phyloP scores from a whole-genome alignment of 169 alveolate species.

The Eimeria falciformis region DNA sequence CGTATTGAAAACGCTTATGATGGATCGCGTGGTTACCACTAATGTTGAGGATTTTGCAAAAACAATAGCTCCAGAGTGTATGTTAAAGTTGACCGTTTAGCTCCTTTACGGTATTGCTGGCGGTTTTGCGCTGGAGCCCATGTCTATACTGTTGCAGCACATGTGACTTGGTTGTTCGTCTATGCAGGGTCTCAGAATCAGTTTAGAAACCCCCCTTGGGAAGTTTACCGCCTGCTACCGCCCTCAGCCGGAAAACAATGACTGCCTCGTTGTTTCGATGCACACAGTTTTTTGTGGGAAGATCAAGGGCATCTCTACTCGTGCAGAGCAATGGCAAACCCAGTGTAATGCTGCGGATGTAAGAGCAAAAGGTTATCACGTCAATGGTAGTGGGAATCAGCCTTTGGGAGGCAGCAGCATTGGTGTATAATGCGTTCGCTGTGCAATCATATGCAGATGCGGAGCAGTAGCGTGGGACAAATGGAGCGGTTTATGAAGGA shows the following conservation, averaged over 20 bases:
- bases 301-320: slow-evolving; percentile 48
- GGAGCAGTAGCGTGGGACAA: slow-evolving; percentile 37
- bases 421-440: too few species aligned
- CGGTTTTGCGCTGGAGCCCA: too few species aligned
- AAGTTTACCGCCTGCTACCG: slow-evolving; percentile 55
- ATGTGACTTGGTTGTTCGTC: not conserved
- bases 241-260: slow-evolving; percentile 32
- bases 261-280: slow-evolving; percentile 65
- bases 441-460: slow-evolving; percentile 24
- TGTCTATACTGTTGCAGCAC: too few species aligned
- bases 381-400: too few species aligned
- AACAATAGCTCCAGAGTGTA: too few species aligned
- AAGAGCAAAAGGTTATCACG: not conserved
- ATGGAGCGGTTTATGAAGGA: slow-evolving; percentile 53
- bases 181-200: slow-evolving; percentile 42
- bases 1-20: too few species aligned
- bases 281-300: slow-evolving; percentile 64
- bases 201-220: slow-evolving; percentile 55
- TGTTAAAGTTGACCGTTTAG: too few species aligned
- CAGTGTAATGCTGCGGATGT: slow-evolving; percentile 63
- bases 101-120: too few species aligned
- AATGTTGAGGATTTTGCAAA: too few species aligned
- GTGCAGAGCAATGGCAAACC: slow-evolving; percentile 41
- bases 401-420: too few species aligned
- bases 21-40: too few species aligned